phyloP scores from a whole-genome alignment of 169 alveolate genomes.

The Ichthyophthirius multifiliis region DNA sequence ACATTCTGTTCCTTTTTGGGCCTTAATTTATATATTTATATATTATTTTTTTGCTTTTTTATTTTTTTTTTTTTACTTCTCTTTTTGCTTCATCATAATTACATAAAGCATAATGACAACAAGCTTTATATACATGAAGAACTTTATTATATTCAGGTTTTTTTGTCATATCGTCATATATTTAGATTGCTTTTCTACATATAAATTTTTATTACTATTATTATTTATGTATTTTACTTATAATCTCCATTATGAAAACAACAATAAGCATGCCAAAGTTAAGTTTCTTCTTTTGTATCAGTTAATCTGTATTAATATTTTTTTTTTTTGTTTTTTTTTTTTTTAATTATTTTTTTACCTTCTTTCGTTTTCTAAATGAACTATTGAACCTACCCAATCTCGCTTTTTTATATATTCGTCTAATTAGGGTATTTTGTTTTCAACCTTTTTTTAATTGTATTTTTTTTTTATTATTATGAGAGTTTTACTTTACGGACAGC shows the following conservation, averaged over 20 bases:
- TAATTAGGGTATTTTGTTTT: slow-evolving; percentile 63
- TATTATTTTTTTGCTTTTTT: neutral
- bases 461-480: neutral
- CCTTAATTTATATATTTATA: slow-evolving; percentile 2
- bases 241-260: slow-evolving; percentile 89
- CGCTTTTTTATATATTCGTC: slow-evolving; percentile 67
- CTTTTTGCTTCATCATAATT: slow-evolving; percentile 74
- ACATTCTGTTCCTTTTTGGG: slow-evolving; percentile 41
- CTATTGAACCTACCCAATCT: slow-evolving; percentile 87
- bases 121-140: slow-evolving; percentile 71
- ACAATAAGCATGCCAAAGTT: slow-evolving; percentile 84
- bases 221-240: slow-evolving; percentile 36
- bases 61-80: slow-evolving; percentile 9
- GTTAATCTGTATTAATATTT: slow-evolving; percentile 37
- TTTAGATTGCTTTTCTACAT: slow-evolving; percentile 74
- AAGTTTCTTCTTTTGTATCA: slow-evolving; percentile 65
- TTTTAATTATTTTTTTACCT: slow-evolving; percentile 7
- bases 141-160: slow-evolving; percentile 65
- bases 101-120: slow-evolving; percentile 81
- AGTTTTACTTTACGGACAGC: neutral
- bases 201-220: too few species aligned
- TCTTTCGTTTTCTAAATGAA: slow-evolving; percentile 71
- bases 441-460: slow-evolving; percentile 11
- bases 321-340: neutral
- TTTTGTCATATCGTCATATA: slow-evolving; percentile 74